Evolutionary conservation across 345 rosid genomes (phyloP).

Genomic region (Brassica carinata): DNA sequence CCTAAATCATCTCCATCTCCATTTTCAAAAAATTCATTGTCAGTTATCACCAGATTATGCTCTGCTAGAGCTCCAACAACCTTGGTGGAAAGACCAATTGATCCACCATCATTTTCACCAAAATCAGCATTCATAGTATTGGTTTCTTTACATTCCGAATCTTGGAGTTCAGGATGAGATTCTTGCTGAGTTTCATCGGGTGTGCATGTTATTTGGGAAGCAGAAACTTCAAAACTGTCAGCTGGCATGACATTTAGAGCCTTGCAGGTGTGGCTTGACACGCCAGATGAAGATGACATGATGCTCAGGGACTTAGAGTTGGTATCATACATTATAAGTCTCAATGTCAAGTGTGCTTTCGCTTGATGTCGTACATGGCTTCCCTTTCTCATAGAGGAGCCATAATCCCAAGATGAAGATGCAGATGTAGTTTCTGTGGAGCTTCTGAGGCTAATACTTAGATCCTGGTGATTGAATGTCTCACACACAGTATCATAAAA

Average conservation of each 20-base stretch:
- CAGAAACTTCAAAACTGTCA: constrained; percentile 43
- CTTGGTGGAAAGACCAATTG: constrained; percentile 46
- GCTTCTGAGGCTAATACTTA: constrained; percentile 76
- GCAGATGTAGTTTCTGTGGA: constrained; percentile 78
- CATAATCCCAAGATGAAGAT: constrained; percentile 79
- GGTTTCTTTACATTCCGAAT: no score
- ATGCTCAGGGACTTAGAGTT: constrained; percentile 61
- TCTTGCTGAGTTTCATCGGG: constrained; percentile 45
- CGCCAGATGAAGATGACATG: constrained; percentile 58
- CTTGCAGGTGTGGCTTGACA: constrained; percentile 54
- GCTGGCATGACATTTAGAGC: constrained; percentile 53
- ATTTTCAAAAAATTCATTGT: constrained; percentile 36
- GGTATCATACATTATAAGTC: constrained; percentile 56
- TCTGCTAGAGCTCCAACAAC: constrained; percentile 42
- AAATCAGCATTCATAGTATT: constrained; percentile 42
- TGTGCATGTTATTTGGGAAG: constrained; percentile 39
- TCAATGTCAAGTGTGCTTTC: constrained; percentile 71
- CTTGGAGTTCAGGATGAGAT: constrained; percentile 41
- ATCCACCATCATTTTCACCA: constrained; percentile 40
- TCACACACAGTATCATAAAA: no score
- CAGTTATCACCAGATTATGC: constrained; percentile 43
- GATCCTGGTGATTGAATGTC: no score
- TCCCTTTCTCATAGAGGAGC: constrained; percentile 67
- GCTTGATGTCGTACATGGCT: constrained; percentile 67
- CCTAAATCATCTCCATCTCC: constrained; percentile 55